Evolutionary conservation across 2,329 filamentous ascomycete species (phyloP).

Genomic region (Fusarium longipes): DNA sequence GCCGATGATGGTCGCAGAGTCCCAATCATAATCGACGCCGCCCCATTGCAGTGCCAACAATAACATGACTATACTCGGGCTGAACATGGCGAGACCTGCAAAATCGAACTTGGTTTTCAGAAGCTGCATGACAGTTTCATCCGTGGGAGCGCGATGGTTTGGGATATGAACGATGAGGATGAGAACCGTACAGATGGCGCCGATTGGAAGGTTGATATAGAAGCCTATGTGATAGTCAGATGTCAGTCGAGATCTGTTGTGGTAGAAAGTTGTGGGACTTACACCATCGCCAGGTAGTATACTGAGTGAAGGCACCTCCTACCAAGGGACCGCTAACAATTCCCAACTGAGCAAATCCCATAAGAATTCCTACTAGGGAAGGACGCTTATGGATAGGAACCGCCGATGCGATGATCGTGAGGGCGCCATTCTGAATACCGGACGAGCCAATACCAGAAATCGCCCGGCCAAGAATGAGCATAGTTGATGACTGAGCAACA

Average conservation of each 20-base stretch:
- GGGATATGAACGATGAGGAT: constrained; percentile 53
- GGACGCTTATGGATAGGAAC: constrained; percentile 47
- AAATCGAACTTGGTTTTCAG: constrained; percentile 55
- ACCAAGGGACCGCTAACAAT: constrained; percentile 61
- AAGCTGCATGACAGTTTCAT: constrained; percentile 29
- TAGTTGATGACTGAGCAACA: constrained; percentile 55
- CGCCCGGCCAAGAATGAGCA: constrained; percentile 63
- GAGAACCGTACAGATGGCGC: constrained; percentile 50
- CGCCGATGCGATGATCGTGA: constrained; percentile 50
- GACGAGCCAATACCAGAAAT: constrained; percentile 60
- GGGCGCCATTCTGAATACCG: constrained; percentile 54
- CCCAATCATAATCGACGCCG: constrained; percentile 60
- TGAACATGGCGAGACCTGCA: constrained; percentile 56
- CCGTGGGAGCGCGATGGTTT: constrained; percentile 42
- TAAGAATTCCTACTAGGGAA: constrained; percentile 45
- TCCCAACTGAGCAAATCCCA: constrained; percentile 56
- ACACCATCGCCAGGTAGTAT: constrained; percentile 60
- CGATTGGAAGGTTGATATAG: constrained; percentile 61
- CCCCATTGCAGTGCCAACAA: constrained; percentile 66
- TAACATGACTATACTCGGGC: constrained; percentile 60
- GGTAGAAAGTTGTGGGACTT: not conserved
- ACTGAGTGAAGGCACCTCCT: constrained; percentile 56
- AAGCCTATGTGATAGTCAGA: constrained; percentile 50
- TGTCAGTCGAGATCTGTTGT: not conserved
- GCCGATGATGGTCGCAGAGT: constrained; percentile 56